phyloP scores from a whole-genome alignment of 164 flowering plant species.

The Liriodendron chinense region DNA sequence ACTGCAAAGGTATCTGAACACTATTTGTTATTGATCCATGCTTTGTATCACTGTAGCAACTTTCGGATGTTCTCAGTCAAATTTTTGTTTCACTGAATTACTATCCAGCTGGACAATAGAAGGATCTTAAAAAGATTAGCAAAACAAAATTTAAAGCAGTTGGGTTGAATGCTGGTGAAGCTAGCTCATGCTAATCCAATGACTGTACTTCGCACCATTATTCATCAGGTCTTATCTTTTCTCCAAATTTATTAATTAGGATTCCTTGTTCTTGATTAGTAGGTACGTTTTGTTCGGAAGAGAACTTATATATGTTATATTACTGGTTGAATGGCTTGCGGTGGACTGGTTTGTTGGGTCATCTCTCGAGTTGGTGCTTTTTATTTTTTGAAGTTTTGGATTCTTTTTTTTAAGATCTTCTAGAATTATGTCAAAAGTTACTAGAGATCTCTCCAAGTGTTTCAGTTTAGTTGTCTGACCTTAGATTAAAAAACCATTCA shows the following conservation, averaged over 20 bases:
- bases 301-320: constrained; percentile 3
- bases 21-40: too few species aligned
- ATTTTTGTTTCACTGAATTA: constrained; percentile 1
- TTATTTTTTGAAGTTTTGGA: background rate
- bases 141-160: constrained; percentile 95
- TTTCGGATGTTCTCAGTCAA: too few species aligned
- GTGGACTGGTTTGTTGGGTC: background rate
- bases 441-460: too few species aligned
- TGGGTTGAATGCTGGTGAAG: constrained; percentile 98
- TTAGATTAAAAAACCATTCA: background rate
- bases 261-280: background rate
- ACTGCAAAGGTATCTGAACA: too few species aligned
- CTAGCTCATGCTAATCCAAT: constrained; percentile 99
- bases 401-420: background rate
- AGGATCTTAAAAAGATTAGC: constrained; percentile 93
- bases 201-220: constrained; percentile 96
- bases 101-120: constrained; percentile 84
- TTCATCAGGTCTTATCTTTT: constrained; percentile 70
- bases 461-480: background rate
- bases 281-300: background rate
- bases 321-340: background rate
- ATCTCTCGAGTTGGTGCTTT: background rate
- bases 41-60: too few species aligned
- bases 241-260: background rate
- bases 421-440: background rate